Base-by-base conservation (phyloP, 768 basidiomycete species). In the Crassisporium funariophilum region DNA sequence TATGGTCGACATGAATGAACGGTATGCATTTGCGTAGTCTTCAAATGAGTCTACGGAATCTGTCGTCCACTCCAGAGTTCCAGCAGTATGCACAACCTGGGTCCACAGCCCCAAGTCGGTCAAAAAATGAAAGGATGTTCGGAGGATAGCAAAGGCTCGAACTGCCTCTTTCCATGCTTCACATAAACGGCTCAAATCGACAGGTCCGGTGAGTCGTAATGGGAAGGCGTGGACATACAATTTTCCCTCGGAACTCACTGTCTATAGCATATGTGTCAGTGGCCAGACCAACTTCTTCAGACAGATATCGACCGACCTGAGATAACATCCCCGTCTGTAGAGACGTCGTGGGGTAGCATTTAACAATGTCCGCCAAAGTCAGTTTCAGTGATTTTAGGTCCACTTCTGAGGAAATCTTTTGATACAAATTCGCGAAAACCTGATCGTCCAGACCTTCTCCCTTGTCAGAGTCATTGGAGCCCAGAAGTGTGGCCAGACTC, bases 261-360 rank as follows among this genome's bases (percentile, higher is more conserved):
- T 68, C 68, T 69, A 36, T 15, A 49, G 22, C 13, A 42, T n/a
- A n/a, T n/a, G n/a, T n/a, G 16, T 13, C 33, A 13, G 34, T 55
- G n/a, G n/a, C n/a, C n/a, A n/a, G n/a, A n/a, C n/a, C n/a, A n/a
- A 38, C 11, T 22, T 21, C n/a, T 19, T 8, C 19, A 40, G 21
- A 10, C 19, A 44, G 33, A 44, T 20, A 39, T 10, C 23, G 15
- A 46, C 59, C 33, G 46, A 74, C 76, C 64, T 78, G 76, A 3
- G 76, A 76, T 33, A 78, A 53, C 75, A 78, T 76, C 9, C 77
- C 77, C 12, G 73, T 63, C 56, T 78, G 77, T 15, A 78, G 60
- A 16, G 62, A 64, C 4, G 75, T 77, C 5, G 71, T 70, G 9
- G 75, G 75, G 48, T 62, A 72, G 17, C 71, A 41, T 10, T 52